phyloP scores from a whole-genome alignment of 2,329 filamentous ascomycete species.

The Moelleriella libera region DNA sequence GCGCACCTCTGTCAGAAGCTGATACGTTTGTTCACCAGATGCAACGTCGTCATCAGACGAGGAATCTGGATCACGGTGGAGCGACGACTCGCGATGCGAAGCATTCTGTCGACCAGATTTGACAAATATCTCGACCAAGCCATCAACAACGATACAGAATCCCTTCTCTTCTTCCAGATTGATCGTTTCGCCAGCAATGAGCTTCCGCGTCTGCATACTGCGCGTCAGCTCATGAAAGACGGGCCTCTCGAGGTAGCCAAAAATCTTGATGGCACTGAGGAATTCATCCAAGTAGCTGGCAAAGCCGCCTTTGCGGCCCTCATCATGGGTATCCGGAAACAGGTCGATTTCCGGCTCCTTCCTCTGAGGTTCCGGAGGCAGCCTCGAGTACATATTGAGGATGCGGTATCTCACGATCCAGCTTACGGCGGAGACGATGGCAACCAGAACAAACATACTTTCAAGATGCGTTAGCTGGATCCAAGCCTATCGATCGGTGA shows the following conservation, averaged over 20 bases:
- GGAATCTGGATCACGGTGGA: constrained; percentile 19
- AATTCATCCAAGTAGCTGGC: constrained; percentile 98
- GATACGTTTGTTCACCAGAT: constrained; percentile 69
- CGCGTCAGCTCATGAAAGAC: constrained; percentile 96
- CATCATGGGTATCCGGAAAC: constrained; percentile 85
- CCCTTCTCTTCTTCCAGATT: constrained; percentile 95
- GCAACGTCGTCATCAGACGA: constrained; percentile 56
- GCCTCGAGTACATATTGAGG: constrained; percentile 88
- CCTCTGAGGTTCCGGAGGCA: constrained; percentile 86
- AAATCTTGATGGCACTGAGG: constrained; percentile 95
- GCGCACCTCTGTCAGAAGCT: constrained; percentile 89
- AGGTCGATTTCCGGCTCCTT: constrained; percentile 93
- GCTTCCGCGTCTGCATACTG: constrained; percentile 94
- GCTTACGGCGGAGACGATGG: constrained; percentile 68
- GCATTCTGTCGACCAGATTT: constrained; percentile 50
- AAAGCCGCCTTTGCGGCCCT: constrained; percentile 76
- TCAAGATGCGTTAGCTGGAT: constrained; percentile 7
- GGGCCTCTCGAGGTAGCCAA: constrained; percentile 88
- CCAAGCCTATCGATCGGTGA: not conserved
- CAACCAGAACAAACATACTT: constrained; percentile 63
- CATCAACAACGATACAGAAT: constrained; percentile 94
- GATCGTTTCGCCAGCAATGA: constrained; percentile 91
- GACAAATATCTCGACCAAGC: constrained; percentile 93
- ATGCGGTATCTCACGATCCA: constrained; percentile 95
- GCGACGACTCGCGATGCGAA: constrained; percentile 9